A percentile compares a stretch with the other conserved stretches of the same genome.
phyloP scores from a whole-genome alignment of 1,284 basidiomycete species.

The Cryptococcus maquisensis region DNA sequence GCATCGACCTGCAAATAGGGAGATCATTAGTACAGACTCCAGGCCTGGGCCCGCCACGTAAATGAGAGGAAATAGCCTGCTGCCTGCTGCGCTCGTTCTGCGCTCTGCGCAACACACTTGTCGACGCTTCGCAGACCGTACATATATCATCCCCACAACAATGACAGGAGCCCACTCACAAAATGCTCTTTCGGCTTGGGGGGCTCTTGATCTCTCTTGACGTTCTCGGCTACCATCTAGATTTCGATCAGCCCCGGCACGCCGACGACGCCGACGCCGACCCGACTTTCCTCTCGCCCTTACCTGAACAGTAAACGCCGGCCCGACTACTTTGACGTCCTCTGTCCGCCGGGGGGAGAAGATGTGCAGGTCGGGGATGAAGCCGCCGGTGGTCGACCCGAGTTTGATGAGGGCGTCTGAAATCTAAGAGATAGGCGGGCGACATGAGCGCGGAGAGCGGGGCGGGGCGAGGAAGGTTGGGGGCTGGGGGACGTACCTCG shows the following conservation, averaged over 20 bases:
- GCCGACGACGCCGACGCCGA: neutral
- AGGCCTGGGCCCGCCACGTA: neutral
- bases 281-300: constrained; percentile 3
- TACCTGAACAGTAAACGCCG: constrained; percentile 80
- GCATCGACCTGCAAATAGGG: constrained; percentile 58
- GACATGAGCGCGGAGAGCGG: neutral
- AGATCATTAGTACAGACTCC: neutral
- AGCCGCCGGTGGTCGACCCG: constrained; percentile 67
- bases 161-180: constrained; percentile 35
- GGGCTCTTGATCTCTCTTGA: constrained; percentile 52
- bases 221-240: constrained; percentile 66
- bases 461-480: neutral
- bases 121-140: no score
- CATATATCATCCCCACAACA: no score
- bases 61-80: neutral
- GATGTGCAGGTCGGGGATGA: constrained; percentile 72
- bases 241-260: no score
- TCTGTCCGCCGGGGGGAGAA: constrained; percentile 55
- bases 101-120: neutral
- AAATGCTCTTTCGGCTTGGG: constrained; percentile 72
- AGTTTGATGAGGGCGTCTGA: constrained; percentile 90
- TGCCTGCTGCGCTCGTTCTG: neutral
- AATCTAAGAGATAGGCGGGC: constrained; percentile 54
- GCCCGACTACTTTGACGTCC: constrained; percentile 58
- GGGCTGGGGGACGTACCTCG: constrained; percentile 30